Evolutionary conservation across 805 yeast species (phyloP), one percentile per base, ranked within the genome.

Genomic region (Torulaspora indica): DNA sequence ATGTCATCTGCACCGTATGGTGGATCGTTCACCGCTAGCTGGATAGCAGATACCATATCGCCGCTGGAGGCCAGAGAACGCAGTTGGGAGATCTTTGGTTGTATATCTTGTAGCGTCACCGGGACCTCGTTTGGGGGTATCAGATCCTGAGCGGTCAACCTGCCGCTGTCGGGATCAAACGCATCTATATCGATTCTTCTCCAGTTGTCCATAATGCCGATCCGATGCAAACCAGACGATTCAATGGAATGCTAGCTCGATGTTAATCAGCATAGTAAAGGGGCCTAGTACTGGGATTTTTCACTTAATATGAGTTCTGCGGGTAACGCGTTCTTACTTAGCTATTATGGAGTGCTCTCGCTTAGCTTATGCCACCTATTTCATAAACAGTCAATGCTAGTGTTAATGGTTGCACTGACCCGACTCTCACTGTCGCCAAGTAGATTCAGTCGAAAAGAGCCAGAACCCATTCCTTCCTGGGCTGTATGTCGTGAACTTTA

Each of bases 161-260:
- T 80, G 13, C 70, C 71, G 55, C 76, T 77, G 37, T 90, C 96
- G 3, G 95, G 85, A 60, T 90, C 96, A 53, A 80, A 81, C 13
- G 88, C 85, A 66, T 93, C 98, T 42, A 93, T 81, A 64, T 93
- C 96, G 56, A 91, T 87, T 75, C 93, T 81, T 77, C 98, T 84
- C 95, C 95, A 85, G 61, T 83, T 89, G 48, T 77, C 81, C 79
- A 79, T 77, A 38, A 30, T 46, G 37, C 8, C 14, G 28, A 25
- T 25, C n/a, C 5, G 28, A 4, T 12, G 9, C 28, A 9, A 25
- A 25, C 7, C 28, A 25, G 4, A 12, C 10, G 28, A 3, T 25
- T 24, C 37, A 35, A 35, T 22, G 4, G 18, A 10, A n/a, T 8
- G 15, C 27, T 34, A 8, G 14, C 15, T 8, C 4, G 15, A 12